phyloP scores from a whole-genome alignment of 2,329 filamentous ascomycete species.

The Periconia sp. region DNA sequence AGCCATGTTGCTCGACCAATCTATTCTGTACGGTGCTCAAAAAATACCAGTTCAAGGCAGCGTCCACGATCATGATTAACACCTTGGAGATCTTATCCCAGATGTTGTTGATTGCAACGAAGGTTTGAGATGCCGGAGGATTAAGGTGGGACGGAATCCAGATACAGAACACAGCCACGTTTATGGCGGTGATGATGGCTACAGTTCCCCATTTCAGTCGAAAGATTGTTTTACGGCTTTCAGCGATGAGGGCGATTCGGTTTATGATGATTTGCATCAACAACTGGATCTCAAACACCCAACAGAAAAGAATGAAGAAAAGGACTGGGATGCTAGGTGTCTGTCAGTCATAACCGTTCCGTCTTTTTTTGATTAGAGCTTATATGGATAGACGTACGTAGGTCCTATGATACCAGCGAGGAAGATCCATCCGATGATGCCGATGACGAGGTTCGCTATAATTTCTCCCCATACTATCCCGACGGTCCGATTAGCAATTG shows the following conservation, averaged over 20 bases:
- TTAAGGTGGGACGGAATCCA: conserved; percentile 58
- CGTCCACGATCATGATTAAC: conserved; percentile 59
- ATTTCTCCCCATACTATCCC: conserved; percentile 45
- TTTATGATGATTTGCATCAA: conserved; percentile 64
- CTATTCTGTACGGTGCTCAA: conserved; percentile 48
- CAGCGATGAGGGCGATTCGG: conserved; percentile 57
- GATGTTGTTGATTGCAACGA: conserved; percentile 54
- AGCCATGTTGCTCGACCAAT: conserved; percentile 46
- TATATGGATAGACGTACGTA: conserved; percentile 33
- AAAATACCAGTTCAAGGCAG: conserved; percentile 61
- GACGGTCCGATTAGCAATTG: too few relatives aligned
- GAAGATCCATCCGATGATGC: conserved; percentile 40
- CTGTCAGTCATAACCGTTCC: too few relatives aligned
- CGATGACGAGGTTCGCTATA: conserved; percentile 33
- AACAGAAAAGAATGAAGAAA: conserved; percentile 40
- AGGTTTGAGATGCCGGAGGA: conserved; percentile 33
- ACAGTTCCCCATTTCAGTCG: conserved; percentile 57
- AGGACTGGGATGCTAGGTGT: conserved; percentile 38
- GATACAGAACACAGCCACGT: conserved; percentile 61
- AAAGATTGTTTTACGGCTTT: conserved; percentile 45
- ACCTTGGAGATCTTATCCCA: conserved; percentile 63
- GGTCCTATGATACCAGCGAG: conserved; percentile 34
- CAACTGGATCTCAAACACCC: conserved; percentile 53
- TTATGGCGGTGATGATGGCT: conserved; percentile 55
- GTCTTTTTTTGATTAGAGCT: too few relatives aligned